phyloP scores from a whole-genome alignment of 1,284 basidiomycete species.

The Moesziomyces globuligerus region DNA sequence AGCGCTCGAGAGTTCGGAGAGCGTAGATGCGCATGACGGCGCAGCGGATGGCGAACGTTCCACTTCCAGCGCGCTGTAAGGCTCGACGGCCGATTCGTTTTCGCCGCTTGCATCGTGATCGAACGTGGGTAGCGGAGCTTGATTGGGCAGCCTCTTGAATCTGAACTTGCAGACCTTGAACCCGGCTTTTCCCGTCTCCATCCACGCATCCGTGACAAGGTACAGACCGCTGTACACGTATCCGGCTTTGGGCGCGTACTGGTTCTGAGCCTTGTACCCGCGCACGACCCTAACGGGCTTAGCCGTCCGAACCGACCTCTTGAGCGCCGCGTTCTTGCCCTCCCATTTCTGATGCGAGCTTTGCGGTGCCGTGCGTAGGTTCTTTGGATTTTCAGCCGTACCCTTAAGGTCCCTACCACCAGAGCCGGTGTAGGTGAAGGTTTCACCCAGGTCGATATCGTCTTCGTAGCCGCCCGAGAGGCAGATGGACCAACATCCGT shows the following conservation, averaged over 20 bases:
- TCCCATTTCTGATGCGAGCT: conserved; percentile 81
- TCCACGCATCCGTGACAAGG: conserved; percentile 71
- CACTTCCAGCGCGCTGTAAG: too few relatives aligned
- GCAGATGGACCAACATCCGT: conserved; percentile 80
- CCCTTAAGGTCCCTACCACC: conserved; percentile 84
- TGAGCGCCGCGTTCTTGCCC: conserved; percentile 77
- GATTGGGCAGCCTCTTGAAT: conserved; percentile 18
- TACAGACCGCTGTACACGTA: conserved; percentile 89
- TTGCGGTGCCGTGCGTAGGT: conserved; percentile 85
- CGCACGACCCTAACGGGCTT: conserved; percentile 84
- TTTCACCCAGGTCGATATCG: conserved; percentile 81
- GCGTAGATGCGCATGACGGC: too few relatives aligned
- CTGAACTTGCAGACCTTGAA: conserved; percentile 39
- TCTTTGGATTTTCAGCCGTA: conserved; percentile 76
- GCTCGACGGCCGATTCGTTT: not conserved
- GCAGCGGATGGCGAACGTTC: too few relatives aligned
- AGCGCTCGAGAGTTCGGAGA: too few relatives aligned
- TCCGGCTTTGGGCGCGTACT: conserved; percentile 64
- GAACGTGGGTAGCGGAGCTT: conserved; percentile 33
- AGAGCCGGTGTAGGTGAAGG: conserved; percentile 74
- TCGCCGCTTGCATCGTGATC: conserved; percentile 15
- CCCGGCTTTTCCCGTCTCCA: conserved; percentile 38
- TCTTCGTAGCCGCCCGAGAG: conserved; percentile 83
- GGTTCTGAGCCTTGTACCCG: conserved; percentile 78
- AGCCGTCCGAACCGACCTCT: conserved; percentile 76